Conservation (phyloP, 2,329 filamentous ascomycete species). For the Capronia americana region DNA sequence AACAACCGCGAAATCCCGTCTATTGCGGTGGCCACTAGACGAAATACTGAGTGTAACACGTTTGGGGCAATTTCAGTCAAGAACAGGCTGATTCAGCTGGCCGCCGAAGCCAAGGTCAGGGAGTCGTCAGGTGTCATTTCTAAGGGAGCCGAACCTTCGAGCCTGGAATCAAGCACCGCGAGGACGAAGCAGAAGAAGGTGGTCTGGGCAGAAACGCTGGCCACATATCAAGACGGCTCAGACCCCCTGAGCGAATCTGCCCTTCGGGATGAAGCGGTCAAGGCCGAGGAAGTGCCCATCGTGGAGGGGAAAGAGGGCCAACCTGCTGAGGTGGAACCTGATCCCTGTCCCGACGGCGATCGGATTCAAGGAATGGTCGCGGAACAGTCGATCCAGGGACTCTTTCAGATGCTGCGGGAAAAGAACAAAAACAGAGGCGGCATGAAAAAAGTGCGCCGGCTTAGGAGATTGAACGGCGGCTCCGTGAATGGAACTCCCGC, state of each 20-base stretch:
- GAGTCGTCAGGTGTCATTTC: neutral
- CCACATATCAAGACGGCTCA: slow-evolving; percentile 10
- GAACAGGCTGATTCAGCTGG: slow-evolving; percentile 34
- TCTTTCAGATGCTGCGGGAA: slow-evolving; percentile 2
- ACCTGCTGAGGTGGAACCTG: neutral
- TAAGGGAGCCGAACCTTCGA: no score
- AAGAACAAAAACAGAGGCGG: slow-evolving; percentile 14
- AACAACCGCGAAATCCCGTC: slow-evolving; percentile 51
- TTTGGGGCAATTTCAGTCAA: slow-evolving; percentile 43
- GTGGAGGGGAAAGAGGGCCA: neutral
- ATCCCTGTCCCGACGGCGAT: neutral
- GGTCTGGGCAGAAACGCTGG: slow-evolving; percentile 17
- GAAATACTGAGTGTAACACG: slow-evolving; percentile 53
- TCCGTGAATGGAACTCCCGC: slow-evolving; percentile 33
- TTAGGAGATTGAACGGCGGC: slow-evolving; percentile 36
- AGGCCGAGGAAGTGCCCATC: neutral
- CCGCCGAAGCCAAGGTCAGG: slow-evolving; percentile 31
- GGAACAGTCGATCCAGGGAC: neutral
- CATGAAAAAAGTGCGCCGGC: slow-evolving; percentile 33
- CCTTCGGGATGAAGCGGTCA: neutral
- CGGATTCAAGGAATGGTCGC: neutral
- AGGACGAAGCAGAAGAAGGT: slow-evolving; percentile 7
- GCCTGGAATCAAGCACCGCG: neutral
- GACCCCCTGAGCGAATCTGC: neutral
- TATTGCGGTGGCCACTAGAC: slow-evolving; percentile 49